Evolutionary conservation across 1,284 basidiomycete genomes (phyloP).

Genomic region (Pterula multifida): DNA sequence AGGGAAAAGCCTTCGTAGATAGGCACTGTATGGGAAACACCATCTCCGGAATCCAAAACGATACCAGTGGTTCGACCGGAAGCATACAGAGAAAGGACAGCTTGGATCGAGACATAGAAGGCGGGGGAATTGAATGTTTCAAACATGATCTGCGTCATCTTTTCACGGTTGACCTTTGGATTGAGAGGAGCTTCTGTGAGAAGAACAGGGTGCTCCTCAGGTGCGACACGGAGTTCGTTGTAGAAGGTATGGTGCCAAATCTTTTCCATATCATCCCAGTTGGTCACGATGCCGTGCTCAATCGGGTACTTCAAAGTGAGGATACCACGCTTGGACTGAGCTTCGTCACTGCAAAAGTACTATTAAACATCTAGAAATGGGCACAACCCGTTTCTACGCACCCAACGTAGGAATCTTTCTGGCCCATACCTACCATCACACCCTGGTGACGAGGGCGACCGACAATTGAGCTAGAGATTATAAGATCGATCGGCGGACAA

Average conservation of each 20-base stretch:
- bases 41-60: constrained; percentile 85
- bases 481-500: not conserved
- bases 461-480: constrained; percentile 75
- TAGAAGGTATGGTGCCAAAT: constrained; percentile 87
- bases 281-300: constrained; percentile 76
- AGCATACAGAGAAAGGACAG: constrained; percentile 81
- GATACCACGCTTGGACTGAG: constrained; percentile 89
- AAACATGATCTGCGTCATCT: constrained; percentile 95
- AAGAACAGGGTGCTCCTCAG: constrained; percentile 83
- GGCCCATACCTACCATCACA: constrained; percentile 85
- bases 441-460: constrained; percentile 88
- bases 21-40: constrained; percentile 82
- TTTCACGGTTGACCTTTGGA: constrained; percentile 87
- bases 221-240: constrained; percentile 69
- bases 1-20: constrained; percentile 83
- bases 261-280: constrained; percentile 93
- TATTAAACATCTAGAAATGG: not conserved
- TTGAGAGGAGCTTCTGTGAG: constrained; percentile 84
- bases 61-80: constrained; percentile 86
- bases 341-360: constrained; percentile 52
- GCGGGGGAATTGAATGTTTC: constrained; percentile 88
- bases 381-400: not conserved
- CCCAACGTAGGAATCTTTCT: constrained; percentile 83
- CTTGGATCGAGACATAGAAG: constrained; percentile 86
- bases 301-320: constrained; percentile 78